Percentiles rank a stretch among this genome's conserved stretches.
Evolutionary conservation across 257 asterid genomes (phyloP).

Genomic region (Dorcoceras hygrometricum): DNA sequence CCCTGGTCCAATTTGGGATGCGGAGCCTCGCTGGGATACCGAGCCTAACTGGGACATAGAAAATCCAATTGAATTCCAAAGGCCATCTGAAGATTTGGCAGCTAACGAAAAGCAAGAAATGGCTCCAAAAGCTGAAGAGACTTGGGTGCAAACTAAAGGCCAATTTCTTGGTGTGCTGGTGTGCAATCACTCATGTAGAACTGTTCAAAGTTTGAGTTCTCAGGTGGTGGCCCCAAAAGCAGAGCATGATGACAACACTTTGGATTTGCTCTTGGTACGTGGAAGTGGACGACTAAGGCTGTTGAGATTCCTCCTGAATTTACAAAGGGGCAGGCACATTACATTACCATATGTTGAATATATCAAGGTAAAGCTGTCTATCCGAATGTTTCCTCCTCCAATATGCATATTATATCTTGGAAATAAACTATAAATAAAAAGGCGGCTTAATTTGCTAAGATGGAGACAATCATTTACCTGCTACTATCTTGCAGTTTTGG

Average conservation of each 20-base stretch:
- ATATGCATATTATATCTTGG: neutral
- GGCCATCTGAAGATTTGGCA: slow-evolving; percentile 52
- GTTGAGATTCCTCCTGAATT: slow-evolving; percentile 71
- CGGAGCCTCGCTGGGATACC: slow-evolving; percentile 95
- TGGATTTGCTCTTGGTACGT: slow-evolving; percentile 85
- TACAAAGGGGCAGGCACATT: slow-evolving; percentile 84
- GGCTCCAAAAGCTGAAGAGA: slow-evolving; percentile 49
- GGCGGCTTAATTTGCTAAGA: neutral
- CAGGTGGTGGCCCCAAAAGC: slow-evolving; percentile 98
- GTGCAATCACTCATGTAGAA: slow-evolving; percentile 92
- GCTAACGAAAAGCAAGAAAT: slow-evolving; percentile 39
- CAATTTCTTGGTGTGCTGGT: slow-evolving; percentile 76
- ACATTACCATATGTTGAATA: slow-evolving; percentile 90
- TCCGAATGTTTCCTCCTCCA: neutral
- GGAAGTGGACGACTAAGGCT: slow-evolving; percentile 87
- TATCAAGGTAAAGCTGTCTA: slow-evolving; percentile 62
- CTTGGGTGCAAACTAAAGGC: slow-evolving; percentile 75
- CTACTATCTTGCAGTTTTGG: neutral
- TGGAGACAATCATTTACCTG: neutral
- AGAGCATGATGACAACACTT: slow-evolving; percentile 75
- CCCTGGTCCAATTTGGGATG: slow-evolving; percentile 98
- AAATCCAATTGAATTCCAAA: slow-evolving; percentile 71
- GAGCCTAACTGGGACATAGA: slow-evolving; percentile 67
- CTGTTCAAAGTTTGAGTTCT: slow-evolving; percentile 92
- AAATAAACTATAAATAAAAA: too few relatives aligned